phyloP scores from a whole-genome alignment of 192 early-diverging fungal genomes.

The Coemansia sp. region DNA sequence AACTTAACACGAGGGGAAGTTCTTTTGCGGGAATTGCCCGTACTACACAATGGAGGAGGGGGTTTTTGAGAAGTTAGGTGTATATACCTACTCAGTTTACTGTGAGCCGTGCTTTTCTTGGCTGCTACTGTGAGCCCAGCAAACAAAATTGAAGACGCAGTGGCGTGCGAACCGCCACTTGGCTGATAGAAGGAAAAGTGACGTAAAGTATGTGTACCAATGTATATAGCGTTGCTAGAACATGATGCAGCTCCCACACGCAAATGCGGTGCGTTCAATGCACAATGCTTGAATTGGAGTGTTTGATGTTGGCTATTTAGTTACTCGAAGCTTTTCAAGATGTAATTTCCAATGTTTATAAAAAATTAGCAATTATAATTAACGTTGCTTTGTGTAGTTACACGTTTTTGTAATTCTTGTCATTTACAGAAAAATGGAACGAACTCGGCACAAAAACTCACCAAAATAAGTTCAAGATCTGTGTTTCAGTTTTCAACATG shows the following conservation, averaged over 20 bases:
- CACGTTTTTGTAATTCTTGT: no score
- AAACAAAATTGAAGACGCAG: not conserved
- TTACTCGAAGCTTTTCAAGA: no score
- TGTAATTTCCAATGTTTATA: no score
- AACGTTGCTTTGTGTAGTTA: no score
- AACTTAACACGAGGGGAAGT: not conserved
- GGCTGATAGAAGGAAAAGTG: not conserved
- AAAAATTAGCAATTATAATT: no score
- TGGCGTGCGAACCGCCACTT: conserved; percentile 5
- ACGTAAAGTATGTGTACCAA: not conserved
- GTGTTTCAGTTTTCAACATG: no score
- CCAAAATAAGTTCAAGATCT: no score
- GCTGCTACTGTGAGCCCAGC: not conserved
- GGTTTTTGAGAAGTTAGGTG: not conserved
- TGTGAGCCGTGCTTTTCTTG: not conserved
- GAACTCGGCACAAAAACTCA: no score
- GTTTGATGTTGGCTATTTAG: no score
- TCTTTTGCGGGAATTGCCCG: not conserved
- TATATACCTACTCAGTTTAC: conserved; percentile 3
- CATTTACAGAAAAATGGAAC: no score
- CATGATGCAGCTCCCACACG: not conserved
- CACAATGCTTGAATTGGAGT: no score
- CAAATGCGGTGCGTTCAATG: not conserved
- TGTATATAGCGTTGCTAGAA: not conserved
- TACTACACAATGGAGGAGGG: not conserved